Percentiles rank a stretch among this genome's conserved stretches.
phyloP scores from a whole-genome alignment of 1,284 basidiomycete species.

The Ganoderma resinaceum region DNA sequence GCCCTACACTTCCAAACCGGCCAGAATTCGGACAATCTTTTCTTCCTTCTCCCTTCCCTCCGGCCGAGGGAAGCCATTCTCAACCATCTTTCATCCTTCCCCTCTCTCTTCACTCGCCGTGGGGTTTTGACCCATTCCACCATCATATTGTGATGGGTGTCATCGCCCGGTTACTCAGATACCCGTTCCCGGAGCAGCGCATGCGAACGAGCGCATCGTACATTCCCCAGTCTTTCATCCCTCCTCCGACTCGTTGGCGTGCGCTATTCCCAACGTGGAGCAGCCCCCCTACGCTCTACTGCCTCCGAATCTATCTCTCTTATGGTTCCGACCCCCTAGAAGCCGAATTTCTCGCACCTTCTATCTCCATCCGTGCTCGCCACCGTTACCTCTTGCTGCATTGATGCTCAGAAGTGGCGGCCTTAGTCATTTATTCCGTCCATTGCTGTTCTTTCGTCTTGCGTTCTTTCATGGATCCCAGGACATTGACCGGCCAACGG shows the following conservation, averaged over 20 bases:
- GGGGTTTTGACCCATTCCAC: not conserved
- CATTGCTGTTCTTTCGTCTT: not conserved
- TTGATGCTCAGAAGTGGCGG: not conserved
- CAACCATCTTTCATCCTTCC: not conserved
- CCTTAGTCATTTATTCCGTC: not conserved
- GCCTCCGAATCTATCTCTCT: not conserved
- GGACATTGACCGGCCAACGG: not conserved
- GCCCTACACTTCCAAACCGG: not conserved
- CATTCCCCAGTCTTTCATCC: not conserved
- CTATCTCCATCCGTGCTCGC: not conserved
- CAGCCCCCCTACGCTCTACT: not conserved
- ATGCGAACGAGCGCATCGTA: not conserved
- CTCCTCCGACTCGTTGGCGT: not conserved
- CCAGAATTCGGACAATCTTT: not conserved
- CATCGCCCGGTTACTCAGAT: not conserved
- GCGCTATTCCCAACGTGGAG: not conserved
- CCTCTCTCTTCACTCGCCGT: not conserved
- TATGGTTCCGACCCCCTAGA: not conserved
- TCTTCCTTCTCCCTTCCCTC: not conserved
- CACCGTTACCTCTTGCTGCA: not conserved
- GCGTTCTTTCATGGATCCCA: not conserved
- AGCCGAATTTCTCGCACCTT: not conserved
- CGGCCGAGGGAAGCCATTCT: not conserved
- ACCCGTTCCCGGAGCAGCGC: not conserved
- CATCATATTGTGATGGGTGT: not conserved